These are phyloP conservation scores for Polygonum maritimum DNA, from an alignment of 148 eudicot genomes.

Conservation along the genomic window DNA sequence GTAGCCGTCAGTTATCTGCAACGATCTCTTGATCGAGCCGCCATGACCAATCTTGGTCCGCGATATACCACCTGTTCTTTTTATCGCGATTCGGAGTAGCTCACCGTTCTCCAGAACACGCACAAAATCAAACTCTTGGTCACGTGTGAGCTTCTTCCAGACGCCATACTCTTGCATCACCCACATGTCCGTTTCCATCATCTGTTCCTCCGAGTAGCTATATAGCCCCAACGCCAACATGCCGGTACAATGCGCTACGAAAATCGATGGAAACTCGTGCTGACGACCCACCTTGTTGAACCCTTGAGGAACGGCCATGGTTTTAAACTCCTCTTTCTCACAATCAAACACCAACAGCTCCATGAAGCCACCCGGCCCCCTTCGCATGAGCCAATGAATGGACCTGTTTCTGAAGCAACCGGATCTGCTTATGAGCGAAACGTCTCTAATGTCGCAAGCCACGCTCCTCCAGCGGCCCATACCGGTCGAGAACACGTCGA, in stretches of 20 bases:
- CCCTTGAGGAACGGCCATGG: not conserved
- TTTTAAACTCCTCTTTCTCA: not conserved
- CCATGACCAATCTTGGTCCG: too few relatives aligned
- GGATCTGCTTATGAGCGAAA: not conserved
- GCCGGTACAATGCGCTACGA: too few relatives aligned
- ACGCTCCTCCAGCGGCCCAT: not conserved
- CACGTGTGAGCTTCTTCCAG: not conserved
- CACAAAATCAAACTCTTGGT: not conserved
- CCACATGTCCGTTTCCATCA: not conserved
- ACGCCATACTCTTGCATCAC: not conserved
- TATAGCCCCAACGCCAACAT: too few relatives aligned
- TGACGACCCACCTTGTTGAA: too few relatives aligned
- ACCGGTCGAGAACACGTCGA: not conserved
- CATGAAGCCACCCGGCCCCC: not conserved
- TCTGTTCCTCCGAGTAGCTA: not conserved
- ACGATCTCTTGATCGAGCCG: not conserved
- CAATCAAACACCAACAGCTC: not conserved
- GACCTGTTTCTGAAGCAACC: not conserved
- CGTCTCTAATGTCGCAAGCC: not conserved
- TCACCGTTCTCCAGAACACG: too few relatives aligned
- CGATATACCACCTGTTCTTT: not conserved
- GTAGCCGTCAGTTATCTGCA: not conserved
- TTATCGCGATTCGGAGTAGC: too few relatives aligned
- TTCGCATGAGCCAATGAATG: not conserved
- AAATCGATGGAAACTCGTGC: too few relatives aligned